Conservation (phyloP, 495 filamentous ascomycete genomes). For the Penicillium fimorum region DNA sequence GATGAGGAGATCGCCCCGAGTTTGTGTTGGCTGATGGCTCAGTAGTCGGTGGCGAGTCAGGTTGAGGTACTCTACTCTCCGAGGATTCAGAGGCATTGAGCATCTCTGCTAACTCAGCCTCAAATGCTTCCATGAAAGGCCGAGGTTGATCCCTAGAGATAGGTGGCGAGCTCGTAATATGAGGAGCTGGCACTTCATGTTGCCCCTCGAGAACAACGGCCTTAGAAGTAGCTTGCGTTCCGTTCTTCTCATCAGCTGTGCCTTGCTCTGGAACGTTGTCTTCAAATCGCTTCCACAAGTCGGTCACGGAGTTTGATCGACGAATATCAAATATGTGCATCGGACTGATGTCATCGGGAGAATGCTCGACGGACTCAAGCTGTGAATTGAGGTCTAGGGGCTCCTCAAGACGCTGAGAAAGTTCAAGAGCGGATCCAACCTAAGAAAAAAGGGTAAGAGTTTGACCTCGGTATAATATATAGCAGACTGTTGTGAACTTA, state of each 20-base stretch:
- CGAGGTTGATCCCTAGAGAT: conserved; percentile 18
- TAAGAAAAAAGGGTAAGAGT: conserved; percentile 24
- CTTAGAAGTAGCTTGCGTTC: conserved; percentile 2
- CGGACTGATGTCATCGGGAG: conserved; percentile 19
- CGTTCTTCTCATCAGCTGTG: conserved; percentile 4
- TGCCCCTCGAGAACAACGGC: background rate
- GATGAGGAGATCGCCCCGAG: conserved; percentile 22
- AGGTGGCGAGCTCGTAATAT: background rate
- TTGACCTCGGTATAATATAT: background rate
- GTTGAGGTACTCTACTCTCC: conserved; percentile 15
- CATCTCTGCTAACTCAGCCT: conserved; percentile 51
- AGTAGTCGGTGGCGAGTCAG: conserved; percentile 14
- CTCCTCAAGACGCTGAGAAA: conserved; percentile 51
- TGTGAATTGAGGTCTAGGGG: conserved; percentile 21
- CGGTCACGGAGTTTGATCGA: conserved; percentile 42
- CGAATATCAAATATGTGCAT: conserved; percentile 52
- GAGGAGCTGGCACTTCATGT: conserved; percentile 6
- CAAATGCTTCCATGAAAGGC: conserved; percentile 50
- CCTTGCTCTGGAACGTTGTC: background rate
- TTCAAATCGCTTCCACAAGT: conserved; percentile 44
- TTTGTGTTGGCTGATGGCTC: conserved; percentile 15
- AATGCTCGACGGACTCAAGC: conserved; percentile 12
- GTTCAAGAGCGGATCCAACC: conserved; percentile 53
- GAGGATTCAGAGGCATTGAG: conserved; percentile 27
- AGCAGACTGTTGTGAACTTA: conserved; percentile 24